Base-by-base conservation (phyloP, 495 filamentous ascomycete genomes). In the Penicillium desertorum region DNA sequence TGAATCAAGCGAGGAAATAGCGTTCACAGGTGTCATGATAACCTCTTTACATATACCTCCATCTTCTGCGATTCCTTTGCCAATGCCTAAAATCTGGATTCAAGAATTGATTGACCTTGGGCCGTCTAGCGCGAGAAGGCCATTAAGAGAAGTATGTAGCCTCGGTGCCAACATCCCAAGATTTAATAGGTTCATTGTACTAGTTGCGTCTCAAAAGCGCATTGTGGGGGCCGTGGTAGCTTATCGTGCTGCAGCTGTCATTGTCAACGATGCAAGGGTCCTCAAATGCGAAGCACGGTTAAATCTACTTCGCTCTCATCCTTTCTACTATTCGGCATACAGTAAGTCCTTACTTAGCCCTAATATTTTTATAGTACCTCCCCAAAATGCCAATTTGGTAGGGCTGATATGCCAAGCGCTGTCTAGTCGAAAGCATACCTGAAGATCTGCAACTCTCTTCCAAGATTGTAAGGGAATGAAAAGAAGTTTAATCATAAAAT, bases 141-240 rank as follows among this genome's bases (percentile, higher is more conserved):
- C 25, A 47, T 30, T 19, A 10, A 5, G 9, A 20, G 10, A 48
- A 16, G 14, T 19, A 39, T 7, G 36, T 39, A 32, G 27, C 16
- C 1, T 14, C 4, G 8, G 9, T 14, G 3, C 29, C 6, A 17
- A 46, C 23, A 32, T 48, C 3, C 25, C n/a, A 29, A 8, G 14
- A 2, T n/a, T 32, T 30, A 4, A 14, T 6, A 47, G 17, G 4
- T n/a, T 29, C 16, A 3, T 5, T 32, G 11, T 12, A 12, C 30
- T 29, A 27, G 49, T 19, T 41, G 49, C 23, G 16, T 37, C 17
- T 49, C 29, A 7, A 25, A 19, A 5, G 4, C n/a, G 12, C 27
- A 17, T 52, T 32, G 52, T 60, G 58, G 58, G 58, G 58, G 51
- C 57, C 25, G 19, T 42, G 16, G 29, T 42, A 49, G 50, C 51